Base-by-base conservation (phyloP, 2,329 filamentous ascomycete species). In the Cladosporium sphaerospermum region DNA sequence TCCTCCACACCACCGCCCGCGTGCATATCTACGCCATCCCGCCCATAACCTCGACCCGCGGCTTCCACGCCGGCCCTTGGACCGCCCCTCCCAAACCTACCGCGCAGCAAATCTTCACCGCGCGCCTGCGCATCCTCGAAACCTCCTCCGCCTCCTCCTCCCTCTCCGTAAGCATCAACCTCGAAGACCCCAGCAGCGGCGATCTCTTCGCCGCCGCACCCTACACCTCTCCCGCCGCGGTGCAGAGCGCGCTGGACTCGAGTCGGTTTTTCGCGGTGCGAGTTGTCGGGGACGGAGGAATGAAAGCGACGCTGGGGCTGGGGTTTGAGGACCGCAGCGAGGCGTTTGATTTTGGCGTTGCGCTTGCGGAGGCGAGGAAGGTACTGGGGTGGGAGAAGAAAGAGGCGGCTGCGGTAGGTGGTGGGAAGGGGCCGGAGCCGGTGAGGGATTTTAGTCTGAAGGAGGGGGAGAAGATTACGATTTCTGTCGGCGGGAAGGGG, bases 1-100 rank as follows among this genome's bases (percentile, higher is more conserved):
- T 93, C 67, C 85, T 95, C 69, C 91, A 89, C 79, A 75, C 90
- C 68, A 81, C 84, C 58, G 75, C 78, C 63, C 76, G 79, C 59
- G 85, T 93, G 59, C 88, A 95, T 75, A 80, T 95, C 75, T 96
- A 95, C 78, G 83, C 86, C 65, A 90, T 95, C 68, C 89, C 89
- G 14, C 89, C 89, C 19, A 76, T 90, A 54, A 78, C 84, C 42
- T 86, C 85, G 14, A 89, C 83, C 62, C 86, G 86, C 68, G 89
- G 89, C 69, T 87, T 95, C 76, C 80, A 79, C 34, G 89, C 90
- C 55, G 78, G 84, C 10, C 74, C 79, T 58, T 96, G 89, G 89
- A 95, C 89, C 28, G 69, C 73, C 55, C 81, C 88, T 19, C 70
- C 74, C 56, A 80, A 82, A 56, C 78, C 80, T 58, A 78, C 81